phyloP scores from a whole-genome alignment of 2,329 filamentous ascomycete species.

The Pochonia chlamydosporia region DNA sequence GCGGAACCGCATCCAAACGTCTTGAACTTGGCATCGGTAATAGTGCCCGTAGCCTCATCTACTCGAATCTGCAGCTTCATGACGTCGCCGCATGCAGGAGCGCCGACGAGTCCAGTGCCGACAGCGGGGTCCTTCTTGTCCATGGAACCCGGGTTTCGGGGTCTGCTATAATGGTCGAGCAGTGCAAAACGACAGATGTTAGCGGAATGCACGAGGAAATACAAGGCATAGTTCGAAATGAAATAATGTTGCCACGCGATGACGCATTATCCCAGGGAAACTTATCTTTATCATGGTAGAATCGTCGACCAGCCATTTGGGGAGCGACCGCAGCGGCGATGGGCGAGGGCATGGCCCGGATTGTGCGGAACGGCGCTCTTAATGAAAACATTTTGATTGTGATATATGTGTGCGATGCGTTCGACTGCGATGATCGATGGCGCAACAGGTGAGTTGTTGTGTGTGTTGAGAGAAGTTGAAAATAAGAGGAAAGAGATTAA shows the following conservation, averaged over 20 bases:
- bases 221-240: background rate
- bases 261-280: background rate
- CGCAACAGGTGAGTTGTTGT: background rate
- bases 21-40: slow-evolving; percentile 96
- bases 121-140: slow-evolving; percentile 75
- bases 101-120: slow-evolving; percentile 85
- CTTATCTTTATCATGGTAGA: slow-evolving; percentile 43
- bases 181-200: slow-evolving; percentile 16
- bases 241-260: background rate
- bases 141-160: slow-evolving; percentile 51
- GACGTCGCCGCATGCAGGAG: slow-evolving; percentile 83
- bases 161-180: slow-evolving; percentile 45
- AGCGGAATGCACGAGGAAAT: background rate
- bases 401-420: background rate
- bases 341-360: slow-evolving; percentile 12
- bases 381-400: slow-evolving; percentile 11
- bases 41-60: slow-evolving; percentile 80
- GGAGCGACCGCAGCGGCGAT: slow-evolving; percentile 9
- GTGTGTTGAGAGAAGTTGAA: background rate
- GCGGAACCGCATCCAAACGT: slow-evolving; percentile 93
- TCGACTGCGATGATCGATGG: background rate
- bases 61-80: slow-evolving; percentile 81
- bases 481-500: background rate
- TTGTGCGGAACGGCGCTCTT: slow-evolving; percentile 10
- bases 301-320: slow-evolving; percentile 32